These are phyloP conservation scores for Fusarium circinatum DNA, from an alignment of 2,329 filamentous ascomycete species.

Conservation along the genomic window DNA sequence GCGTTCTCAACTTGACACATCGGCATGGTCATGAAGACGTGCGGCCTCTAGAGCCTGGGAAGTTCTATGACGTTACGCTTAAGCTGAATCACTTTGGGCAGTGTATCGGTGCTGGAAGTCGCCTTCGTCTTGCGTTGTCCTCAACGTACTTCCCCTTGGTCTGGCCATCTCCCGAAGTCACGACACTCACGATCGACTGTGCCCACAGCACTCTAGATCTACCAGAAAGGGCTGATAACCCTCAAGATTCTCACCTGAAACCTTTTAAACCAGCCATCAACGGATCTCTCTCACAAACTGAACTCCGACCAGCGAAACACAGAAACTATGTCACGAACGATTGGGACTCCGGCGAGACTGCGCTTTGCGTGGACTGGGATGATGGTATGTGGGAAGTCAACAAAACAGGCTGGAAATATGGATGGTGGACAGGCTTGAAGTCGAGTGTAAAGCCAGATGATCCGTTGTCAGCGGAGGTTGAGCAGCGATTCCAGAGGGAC, in stretches of 20 bases:
- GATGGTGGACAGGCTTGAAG: not conserved
- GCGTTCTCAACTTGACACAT: conserved; percentile 6
- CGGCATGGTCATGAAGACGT: not conserved
- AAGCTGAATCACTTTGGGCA: conserved; percentile 4
- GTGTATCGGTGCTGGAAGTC: not conserved
- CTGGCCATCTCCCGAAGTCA: conserved; percentile 6
- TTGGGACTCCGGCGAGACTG: not conserved
- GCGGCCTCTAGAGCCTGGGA: not conserved
- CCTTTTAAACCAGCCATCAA: not conserved
- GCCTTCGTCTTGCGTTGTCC: not conserved
- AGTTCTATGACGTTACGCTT: not conserved
- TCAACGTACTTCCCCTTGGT: conserved; percentile 6
- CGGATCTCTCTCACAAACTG: not conserved
- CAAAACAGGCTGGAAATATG: not conserved
- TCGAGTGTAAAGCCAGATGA: not conserved
- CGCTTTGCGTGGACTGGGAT: not conserved
- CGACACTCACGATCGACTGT: not conserved
- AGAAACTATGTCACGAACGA: not conserved
- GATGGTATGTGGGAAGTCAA: not conserved
- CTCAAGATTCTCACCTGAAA: not conserved
- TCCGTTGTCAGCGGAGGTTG: not conserved
- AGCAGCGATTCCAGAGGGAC: not conserved
- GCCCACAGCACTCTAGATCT: not conserved
- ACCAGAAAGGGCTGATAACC: not conserved
- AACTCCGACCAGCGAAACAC: not conserved